phyloP scores from a whole-genome alignment of 2,329 filamentous ascomycete species.

The Pseudopyrenochaeta lycopersici region DNA sequence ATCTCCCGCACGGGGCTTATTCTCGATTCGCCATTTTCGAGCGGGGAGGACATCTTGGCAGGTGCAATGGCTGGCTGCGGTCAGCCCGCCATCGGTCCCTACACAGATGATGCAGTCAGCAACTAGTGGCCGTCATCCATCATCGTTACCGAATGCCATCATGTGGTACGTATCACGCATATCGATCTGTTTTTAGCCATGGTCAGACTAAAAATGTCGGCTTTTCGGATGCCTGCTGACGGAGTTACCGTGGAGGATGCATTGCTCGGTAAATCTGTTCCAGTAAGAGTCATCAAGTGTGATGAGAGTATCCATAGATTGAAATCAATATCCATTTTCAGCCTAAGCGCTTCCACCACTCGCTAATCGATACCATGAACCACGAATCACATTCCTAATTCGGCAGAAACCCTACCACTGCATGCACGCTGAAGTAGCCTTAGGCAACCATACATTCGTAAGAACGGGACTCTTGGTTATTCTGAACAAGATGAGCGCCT shows the following conservation, averaged over 20 bases:
- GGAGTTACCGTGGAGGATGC: background rate
- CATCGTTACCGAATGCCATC: conserved; percentile 24
- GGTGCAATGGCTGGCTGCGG: conserved; percentile 26
- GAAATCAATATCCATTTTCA: background rate
- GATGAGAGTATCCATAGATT: background rate
- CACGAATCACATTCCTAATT: background rate
- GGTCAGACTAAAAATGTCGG: conserved; percentile 11
- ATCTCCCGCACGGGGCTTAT: conserved; percentile 2
- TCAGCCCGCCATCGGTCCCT: conserved; percentile 31
- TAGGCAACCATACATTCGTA: background rate
- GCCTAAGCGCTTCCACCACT: background rate
- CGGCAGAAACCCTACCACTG: background rate
- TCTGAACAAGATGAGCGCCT: background rate
- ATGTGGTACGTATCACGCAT: conserved; percentile 25
- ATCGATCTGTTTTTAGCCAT: conserved; percentile 20
- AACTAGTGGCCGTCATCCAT: conserved; percentile 35
- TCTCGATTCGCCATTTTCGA: conserved; percentile 7
- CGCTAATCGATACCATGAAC: background rate
- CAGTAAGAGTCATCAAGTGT: background rate
- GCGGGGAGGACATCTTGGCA: conserved; percentile 27
- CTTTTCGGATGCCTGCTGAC: background rate
- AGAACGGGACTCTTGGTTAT: background rate
- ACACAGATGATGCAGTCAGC: conserved; percentile 42
- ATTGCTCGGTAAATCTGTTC: background rate
- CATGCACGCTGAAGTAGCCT: background rate